Evolutionary conservation across 108 stramenopile species (phyloP), one percentile per base, ranked within the genome.

Genomic region (Parietichytrium sp.): DNA sequence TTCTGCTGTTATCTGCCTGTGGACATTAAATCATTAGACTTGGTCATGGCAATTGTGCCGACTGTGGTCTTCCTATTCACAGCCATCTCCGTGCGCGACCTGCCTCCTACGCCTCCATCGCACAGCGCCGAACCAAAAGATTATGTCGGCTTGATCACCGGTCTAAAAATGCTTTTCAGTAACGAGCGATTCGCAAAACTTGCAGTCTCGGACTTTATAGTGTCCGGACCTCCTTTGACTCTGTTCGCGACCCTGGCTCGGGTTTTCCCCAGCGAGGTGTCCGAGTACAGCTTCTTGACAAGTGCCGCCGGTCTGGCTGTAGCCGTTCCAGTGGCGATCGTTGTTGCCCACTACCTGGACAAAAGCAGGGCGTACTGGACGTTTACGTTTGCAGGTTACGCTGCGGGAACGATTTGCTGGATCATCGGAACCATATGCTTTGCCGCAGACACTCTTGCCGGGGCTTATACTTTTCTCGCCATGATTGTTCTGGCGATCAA

Each of bases 1-100:
- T 53, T 53, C 20, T 53, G 52, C 52, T 53, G 52, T 29, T 53
- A 53, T 29, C 52, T 53, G 18, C 52, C 52, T 7, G 52, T 53
- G 0, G 29, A 53, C 29, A 23, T 53, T 23, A 23, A 2, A 23
- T 29, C 29, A 7, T 29, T 53, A 8, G 52, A 53, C 52, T 29
- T 53, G 27, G 6, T 53, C 52, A 53, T 53, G 52, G n/a, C 18
- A 7, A 23, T 53, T 7, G 10, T 53, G 27, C 25, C 52, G 12
- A 53, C 52, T 23, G 18, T 53, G 12, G 15, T 53, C 20, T 53
- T 53, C 20, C 8, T 53, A 0, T 0, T 53, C 29, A 53, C 52
- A 8, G 8, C 29, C 15, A 29, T 53, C 18, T 7, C 52, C 6
- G 52, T 53, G 27, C 25, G 8, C 12, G 52, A 53, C 20, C 52